Evolutionary conservation across 192 early-diverging fungal genomes (phyloP).

Genomic region (Coemansia sp.): DNA sequence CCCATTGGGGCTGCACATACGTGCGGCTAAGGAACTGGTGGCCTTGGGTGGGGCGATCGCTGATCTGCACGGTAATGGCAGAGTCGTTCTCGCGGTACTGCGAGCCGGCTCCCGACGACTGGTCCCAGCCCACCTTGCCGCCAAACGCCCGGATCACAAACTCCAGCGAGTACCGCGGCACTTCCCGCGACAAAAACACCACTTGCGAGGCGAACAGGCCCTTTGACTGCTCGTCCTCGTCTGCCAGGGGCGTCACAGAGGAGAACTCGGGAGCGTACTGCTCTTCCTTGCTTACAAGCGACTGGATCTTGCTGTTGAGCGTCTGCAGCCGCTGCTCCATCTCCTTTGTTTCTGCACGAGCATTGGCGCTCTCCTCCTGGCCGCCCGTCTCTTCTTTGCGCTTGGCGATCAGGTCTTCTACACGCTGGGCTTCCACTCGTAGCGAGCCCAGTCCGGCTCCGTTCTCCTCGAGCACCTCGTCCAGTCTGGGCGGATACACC

Average conservation of each 20-base stretch:
- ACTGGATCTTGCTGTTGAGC: slow-evolving; percentile 41
- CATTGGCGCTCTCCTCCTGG: not conserved
- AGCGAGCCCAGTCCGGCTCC: slow-evolving; percentile 48
- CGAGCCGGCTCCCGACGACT: slow-evolving; percentile 71
- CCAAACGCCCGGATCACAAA: slow-evolving; percentile 91
- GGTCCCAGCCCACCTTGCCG: slow-evolving; percentile 87
- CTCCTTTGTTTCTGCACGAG: slow-evolving; percentile 9
- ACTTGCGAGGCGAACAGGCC: slow-evolving; percentile 62
- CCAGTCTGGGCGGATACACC: slow-evolving; percentile 87
- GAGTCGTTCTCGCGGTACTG: slow-evolving; percentile 75
- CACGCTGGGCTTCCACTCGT: slow-evolving; percentile 31
- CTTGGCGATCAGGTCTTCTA: slow-evolving; percentile 40
- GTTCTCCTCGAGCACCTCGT: slow-evolving; percentile 45
- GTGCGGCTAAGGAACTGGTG: slow-evolving; percentile 63
- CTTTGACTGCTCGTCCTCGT: slow-evolving; percentile 21
- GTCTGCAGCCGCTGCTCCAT: slow-evolving; percentile 36
- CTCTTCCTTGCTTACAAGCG: slow-evolving; percentile 24
- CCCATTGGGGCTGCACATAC: slow-evolving; percentile 98
- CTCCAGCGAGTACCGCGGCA: slow-evolving; percentile 87
- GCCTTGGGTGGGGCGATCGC: slow-evolving; percentile 73
- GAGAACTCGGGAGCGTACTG: slow-evolving; percentile 13
- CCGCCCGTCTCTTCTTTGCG: slow-evolving; percentile 29
- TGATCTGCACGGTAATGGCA: slow-evolving; percentile 85
- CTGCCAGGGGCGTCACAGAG: slow-evolving; percentile 9
- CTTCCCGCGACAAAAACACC: slow-evolving; percentile 91